phyloP scores from a whole-genome alignment of 108 stramenopile genomes.

The Cyclotella sp. region DNA sequence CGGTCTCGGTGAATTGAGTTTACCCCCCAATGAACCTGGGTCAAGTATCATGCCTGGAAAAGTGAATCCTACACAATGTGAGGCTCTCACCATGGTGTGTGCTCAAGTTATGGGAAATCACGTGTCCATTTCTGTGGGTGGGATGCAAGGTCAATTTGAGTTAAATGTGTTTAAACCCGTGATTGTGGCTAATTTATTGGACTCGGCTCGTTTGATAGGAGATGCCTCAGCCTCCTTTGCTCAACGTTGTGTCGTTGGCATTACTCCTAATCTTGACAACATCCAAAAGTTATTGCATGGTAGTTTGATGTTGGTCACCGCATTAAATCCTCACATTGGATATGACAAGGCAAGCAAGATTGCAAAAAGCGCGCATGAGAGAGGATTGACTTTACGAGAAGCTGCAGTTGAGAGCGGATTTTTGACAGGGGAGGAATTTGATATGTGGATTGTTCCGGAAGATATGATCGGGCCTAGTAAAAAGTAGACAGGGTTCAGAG shows the following conservation, averaged over 20 bases:
- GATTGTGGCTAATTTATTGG: constrained; percentile 92
- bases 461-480: constrained; percentile 93
- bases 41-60: constrained; percentile 99
- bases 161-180: constrained; percentile 99
- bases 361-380: constrained; percentile 97
- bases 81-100: constrained; percentile 98
- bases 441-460: constrained; percentile 94
- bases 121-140: constrained; percentile 91
- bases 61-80: constrained; percentile 99
- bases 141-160: constrained; percentile 97
- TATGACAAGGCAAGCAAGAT: constrained; percentile 97
- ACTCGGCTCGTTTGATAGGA: constrained; percentile 93
- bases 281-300: constrained; percentile 90
- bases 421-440: constrained; percentile 95
- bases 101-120: constrained; percentile 99
- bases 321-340: constrained; percentile 97
- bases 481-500: constrained; percentile 7
- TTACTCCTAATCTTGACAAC: constrained; percentile 83
- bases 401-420: constrained; percentile 88
- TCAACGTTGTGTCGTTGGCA: constrained; percentile 89
- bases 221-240: constrained; percentile 89
- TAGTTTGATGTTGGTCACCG: constrained; percentile 97
- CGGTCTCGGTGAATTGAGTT: constrained; percentile 92
- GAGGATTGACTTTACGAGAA: constrained; percentile 91
- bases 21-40: constrained; percentile 99